These are phyloP conservation scores for Neopestalotiopsis rosae DNA, from an alignment of 2,329 filamentous ascomycete genomes.

Conservation along the genomic window DNA sequence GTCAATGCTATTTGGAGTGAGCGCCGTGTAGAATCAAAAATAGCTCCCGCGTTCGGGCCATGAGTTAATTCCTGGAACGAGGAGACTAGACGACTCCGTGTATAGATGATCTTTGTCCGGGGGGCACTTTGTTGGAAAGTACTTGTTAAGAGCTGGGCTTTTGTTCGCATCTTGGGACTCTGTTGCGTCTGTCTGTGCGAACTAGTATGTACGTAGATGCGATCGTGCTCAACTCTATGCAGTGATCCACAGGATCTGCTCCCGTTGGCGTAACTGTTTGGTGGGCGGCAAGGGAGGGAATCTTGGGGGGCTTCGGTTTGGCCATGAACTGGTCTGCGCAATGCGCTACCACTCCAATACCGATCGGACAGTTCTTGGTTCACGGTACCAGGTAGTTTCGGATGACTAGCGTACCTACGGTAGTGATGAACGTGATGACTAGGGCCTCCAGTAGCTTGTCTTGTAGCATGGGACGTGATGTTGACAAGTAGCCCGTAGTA, in stretches of 20 bases:
- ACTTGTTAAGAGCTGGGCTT: not conserved
- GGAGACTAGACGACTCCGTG: not conserved
- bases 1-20: constrained; percentile 7
- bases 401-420: not conserved
- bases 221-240: not conserved
- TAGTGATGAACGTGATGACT: not conserved
- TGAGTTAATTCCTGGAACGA: not conserved
- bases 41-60: not conserved
- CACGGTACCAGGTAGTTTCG: constrained; percentile 8
- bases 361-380: constrained; percentile 4
- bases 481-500: too few species aligned
- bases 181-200: not conserved
- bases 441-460: not conserved
- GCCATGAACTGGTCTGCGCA: not conserved
- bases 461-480: not conserved
- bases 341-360: not conserved
- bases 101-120: not conserved
- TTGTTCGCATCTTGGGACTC: not conserved
- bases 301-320: not conserved
- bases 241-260: constrained; percentile 7
- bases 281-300: not conserved
- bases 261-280: not conserved
- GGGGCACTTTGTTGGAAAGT: not conserved
- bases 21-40: constrained; percentile 3
- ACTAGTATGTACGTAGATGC: not conserved